Evolutionary conservation across 768 basidiomycete species (phyloP).

Genomic region (Leccinum longicurvipes): DNA sequence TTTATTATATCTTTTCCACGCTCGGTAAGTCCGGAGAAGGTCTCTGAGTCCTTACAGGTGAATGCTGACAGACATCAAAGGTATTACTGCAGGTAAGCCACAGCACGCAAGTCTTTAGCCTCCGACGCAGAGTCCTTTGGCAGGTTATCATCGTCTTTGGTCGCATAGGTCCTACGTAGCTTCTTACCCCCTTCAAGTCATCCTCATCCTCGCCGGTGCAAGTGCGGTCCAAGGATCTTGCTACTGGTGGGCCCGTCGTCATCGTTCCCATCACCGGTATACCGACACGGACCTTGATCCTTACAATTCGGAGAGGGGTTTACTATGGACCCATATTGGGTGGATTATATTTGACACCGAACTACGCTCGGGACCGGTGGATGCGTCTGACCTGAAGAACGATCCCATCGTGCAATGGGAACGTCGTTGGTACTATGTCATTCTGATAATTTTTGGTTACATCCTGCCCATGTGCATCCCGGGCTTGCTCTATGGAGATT

Average conservation of each 20-base stretch:
- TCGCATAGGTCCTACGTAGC: conserved; percentile 84
- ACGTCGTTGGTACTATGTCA: conserved; percentile 66
- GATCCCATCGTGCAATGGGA: conserved; percentile 75
- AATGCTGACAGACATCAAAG: conserved; percentile 25
- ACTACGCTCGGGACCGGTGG: conserved; percentile 65
- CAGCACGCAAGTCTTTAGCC: background rate
- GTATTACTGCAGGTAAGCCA: conserved; percentile 47
- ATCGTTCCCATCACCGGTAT: conserved; percentile 81
- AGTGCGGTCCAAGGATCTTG: conserved; percentile 87
- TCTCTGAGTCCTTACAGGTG: conserved; percentile 7
- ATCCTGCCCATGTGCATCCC: conserved; percentile 66
- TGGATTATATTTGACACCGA: conserved; percentile 81
- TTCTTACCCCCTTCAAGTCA: conserved; percentile 62
- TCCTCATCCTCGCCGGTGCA: conserved; percentile 69
- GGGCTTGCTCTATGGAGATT: conserved; percentile 71
- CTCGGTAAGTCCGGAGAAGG: conserved; percentile 48
- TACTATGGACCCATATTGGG: conserved; percentile 79
- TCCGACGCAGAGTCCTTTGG: conserved; percentile 1
- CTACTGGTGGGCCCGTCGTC: conserved; percentile 83
- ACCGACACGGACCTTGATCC: conserved; percentile 87
- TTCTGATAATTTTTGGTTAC: conserved; percentile 67
- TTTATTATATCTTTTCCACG: conserved; percentile 88
- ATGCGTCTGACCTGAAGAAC: conserved; percentile 67
- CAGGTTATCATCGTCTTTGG: conserved; percentile 83
- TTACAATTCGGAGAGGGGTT: conserved; percentile 74